Conservation (phyloP, 2,329 filamentous ascomycete species). For the Fusarium illudens region DNA sequence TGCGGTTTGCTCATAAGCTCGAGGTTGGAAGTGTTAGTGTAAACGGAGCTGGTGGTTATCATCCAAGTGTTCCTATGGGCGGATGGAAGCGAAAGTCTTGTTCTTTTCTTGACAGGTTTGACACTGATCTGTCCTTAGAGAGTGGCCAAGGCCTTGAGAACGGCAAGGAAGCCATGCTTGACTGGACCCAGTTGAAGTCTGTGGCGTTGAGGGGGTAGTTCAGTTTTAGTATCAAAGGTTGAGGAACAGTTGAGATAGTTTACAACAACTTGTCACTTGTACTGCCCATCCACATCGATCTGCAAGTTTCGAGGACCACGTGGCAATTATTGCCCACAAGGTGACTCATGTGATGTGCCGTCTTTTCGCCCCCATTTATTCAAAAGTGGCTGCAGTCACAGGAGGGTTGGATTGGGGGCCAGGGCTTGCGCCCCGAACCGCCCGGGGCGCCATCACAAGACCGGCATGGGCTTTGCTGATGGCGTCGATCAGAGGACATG, state of each 20-base stretch:
- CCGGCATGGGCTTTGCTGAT: not conserved
- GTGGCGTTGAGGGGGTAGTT: not conserved
- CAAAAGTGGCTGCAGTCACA: not conserved
- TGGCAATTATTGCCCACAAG: not conserved
- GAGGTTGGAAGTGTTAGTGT: not conserved
- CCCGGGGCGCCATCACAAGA: not conserved
- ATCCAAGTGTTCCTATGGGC: not conserved
- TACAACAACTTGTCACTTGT: not conserved
- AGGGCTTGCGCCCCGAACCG: not conserved
- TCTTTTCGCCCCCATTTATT: not conserved
- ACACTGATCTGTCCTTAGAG: not conserved
- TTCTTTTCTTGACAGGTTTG: not conserved
- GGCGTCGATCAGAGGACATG: not conserved
- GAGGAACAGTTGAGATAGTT: not conserved
- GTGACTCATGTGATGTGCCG: not conserved
- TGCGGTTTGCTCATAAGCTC: not conserved
- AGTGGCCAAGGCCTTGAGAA: not conserved
- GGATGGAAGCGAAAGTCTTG: not conserved
- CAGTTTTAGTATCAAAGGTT: fast-evolving
- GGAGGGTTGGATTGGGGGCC: not conserved
- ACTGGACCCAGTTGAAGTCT: not conserved
- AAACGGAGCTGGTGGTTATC: not conserved
- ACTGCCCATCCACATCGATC: too few species aligned
- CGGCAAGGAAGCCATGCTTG: not conserved
- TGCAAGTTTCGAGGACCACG: not conserved